Base-by-base conservation (phyloP, 1,284 basidiomycete genomes). In the Stereum hirsutum region DNA sequence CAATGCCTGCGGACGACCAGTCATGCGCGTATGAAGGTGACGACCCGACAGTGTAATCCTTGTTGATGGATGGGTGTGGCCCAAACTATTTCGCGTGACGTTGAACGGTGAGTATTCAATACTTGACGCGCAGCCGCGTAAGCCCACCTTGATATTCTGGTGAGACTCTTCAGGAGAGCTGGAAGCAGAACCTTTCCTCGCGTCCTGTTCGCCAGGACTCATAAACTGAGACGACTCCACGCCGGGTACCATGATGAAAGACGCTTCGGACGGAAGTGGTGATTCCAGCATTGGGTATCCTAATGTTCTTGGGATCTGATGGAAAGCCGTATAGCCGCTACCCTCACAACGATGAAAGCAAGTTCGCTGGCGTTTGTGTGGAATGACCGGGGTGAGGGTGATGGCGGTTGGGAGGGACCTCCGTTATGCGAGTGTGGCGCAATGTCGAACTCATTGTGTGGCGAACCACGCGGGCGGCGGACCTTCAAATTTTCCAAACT, bases 11-110 rank as follows among this genome's bases (percentile, higher is more conserved):
- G 14, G 48, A 50, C 2, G 82, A 79, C 85, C 82, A 89, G 56
- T 87, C 78, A 48, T 89, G 86, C 0, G 82, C 85, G 50, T 78
- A 84, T 3, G 74, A 69, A 1, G 60, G 43, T 5, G 54, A 49
- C 5, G 66, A 66, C 4, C 77, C 78, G 6, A 72, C 69, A 3
- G 41, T 48, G 47, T 80, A 78, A 5, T 53, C 52, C 7, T 55
- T 46, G 21, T 61, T 48, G 35, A 56, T 47, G 2, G 76, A 78
- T 25, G 75, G 65, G 52, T 79, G 52, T 6, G 44, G 28, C 15
- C 45, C 27, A 1, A 71, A 27, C 51, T 45, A 47, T 23, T 27
- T 50, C 7, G 6, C n/a, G 2, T 21, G 14, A 14, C 15, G 20
- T 7, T 36, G 1, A 5, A 15, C 35, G 35, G 35, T 20, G 35